phyloP scores from a whole-genome alignment of 2,329 filamentous ascomycete genomes.

The Blastomyces percursus region DNA sequence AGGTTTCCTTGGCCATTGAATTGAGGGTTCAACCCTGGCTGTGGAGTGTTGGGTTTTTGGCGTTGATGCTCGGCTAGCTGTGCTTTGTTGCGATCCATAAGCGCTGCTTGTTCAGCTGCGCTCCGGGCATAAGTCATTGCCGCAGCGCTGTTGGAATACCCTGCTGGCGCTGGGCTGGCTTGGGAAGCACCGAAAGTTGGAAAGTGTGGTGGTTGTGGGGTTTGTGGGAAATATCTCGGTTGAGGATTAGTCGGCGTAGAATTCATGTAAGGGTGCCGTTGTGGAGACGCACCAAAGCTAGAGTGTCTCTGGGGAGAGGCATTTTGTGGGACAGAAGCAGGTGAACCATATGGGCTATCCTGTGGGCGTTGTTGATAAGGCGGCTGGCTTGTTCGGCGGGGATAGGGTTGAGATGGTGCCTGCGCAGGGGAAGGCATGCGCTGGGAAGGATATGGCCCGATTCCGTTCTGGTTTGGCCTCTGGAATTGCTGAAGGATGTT shows the following conservation, averaged over 20 bases:
- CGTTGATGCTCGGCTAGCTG: conserved; percentile 26
- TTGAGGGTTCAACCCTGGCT: conserved; percentile 15
- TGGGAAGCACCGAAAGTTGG: conserved; percentile 24
- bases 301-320: conserved; percentile 26
- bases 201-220: conserved; percentile 22
- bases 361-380: conserved; percentile 12
- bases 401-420: conserved; percentile 27
- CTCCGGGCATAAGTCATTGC: conserved; percentile 29
- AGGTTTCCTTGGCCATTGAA: conserved; percentile 8
- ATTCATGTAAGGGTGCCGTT: conserved; percentile 27
- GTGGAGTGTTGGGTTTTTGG: conserved; percentile 26
- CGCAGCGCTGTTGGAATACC: conserved; percentile 27
- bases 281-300: conserved; percentile 24
- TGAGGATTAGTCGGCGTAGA: conserved; percentile 21
- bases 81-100: conserved; percentile 31
- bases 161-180: conserved; percentile 20
- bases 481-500: conserved; percentile 32
- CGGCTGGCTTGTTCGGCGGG: conserved; percentile 26
- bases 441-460: conserved; percentile 22
- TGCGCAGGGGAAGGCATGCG: conserved; percentile 22
- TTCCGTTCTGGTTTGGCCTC: conserved; percentile 30
- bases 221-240: conserved; percentile 24
- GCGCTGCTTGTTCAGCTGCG: conserved; percentile 30
- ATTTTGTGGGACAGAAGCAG: conserved; percentile 18
- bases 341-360: conserved; percentile 21